These are phyloP conservation scores for Scenedesmus sp. DNA, from an alignment of 163 green algal species.

Conservation along the genomic window DNA sequence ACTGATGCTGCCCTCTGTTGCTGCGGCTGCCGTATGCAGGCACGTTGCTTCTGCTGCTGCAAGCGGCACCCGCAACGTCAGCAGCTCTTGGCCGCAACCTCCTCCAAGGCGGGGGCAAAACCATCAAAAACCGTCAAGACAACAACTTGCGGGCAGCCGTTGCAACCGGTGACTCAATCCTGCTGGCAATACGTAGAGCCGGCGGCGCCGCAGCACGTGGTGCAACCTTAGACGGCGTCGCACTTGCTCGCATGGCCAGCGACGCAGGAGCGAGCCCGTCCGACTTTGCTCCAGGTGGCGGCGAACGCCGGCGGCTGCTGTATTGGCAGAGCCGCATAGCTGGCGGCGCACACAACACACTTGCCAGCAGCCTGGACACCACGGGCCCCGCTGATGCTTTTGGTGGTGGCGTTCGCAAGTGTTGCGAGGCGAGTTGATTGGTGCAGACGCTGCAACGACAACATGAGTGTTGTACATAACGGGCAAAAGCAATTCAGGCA, in stretches of 20 bases:
- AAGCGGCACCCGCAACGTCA: not conserved
- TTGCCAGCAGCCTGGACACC: too few species aligned
- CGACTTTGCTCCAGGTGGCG: not conserved
- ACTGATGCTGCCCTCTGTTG: not conserved
- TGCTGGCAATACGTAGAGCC: not conserved
- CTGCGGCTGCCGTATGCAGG: not conserved
- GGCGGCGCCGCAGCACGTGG: too few species aligned
- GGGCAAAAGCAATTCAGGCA: not conserved
- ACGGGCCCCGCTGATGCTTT: too few species aligned
- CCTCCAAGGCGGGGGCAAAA: not conserved
- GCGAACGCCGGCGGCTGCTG: not conserved
- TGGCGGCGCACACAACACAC: not conserved
- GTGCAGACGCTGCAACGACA: not conserved
- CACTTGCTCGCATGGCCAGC: not conserved
- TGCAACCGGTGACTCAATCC: not conserved
- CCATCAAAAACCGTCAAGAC: not conserved
- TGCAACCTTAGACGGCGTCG: not conserved
- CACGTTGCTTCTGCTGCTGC: not conserved
- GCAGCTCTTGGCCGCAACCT: not conserved
- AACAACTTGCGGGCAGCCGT: not conserved
- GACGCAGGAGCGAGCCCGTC: not conserved
- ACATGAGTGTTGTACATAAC: not conserved
- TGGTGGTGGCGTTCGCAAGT: not conserved
- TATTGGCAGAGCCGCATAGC: not conserved
- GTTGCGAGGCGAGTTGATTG: not conserved